phyloP scores from a whole-genome alignment of 306 rosid species.

The Vigna hirtella region DNA sequence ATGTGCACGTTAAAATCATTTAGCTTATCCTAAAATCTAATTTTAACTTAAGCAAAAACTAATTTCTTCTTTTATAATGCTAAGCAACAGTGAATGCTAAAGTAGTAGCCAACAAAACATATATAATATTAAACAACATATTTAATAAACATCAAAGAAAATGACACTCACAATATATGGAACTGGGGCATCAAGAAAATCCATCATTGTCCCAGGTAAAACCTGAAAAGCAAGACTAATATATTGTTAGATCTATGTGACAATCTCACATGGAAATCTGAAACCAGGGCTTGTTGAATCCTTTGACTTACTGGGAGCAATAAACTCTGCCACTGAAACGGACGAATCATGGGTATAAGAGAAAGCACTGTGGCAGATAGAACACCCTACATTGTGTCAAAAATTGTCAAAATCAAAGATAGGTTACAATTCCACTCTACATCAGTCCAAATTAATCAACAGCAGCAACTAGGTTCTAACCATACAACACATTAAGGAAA shows the following conservation, averaged over 20 bases:
- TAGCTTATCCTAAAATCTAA: no score
- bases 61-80: neutral
- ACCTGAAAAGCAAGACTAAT: constrained; percentile 62
- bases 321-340: constrained; percentile 97
- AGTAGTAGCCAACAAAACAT: constrained; percentile 18
- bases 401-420: constrained; percentile 43
- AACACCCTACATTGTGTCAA: constrained; percentile 76
- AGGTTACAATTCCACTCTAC: constrained; percentile 5
- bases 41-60: neutral
- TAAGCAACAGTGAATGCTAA: neutral
- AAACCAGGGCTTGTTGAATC: constrained; percentile 32
- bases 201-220: constrained; percentile 81
- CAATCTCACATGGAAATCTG: constrained; percentile 20
- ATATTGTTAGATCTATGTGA: constrained; percentile 37
- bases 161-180: constrained; percentile 85
- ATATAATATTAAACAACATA: constrained; percentile 27
- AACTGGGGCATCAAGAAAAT: constrained; percentile 97
- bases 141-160: constrained; percentile 23
- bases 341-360: constrained; percentile 87
- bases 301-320: constrained; percentile 85
- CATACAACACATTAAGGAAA: constrained; percentile 43
- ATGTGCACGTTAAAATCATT: no score
- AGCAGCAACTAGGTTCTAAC: constrained; percentile 15
- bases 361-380: constrained; percentile 81
- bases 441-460: constrained; percentile 25